These are phyloP conservation scores for Lentinus tigrinus DNA, from an alignment of 768 basidiomycete species.

Conservation along the genomic window DNA sequence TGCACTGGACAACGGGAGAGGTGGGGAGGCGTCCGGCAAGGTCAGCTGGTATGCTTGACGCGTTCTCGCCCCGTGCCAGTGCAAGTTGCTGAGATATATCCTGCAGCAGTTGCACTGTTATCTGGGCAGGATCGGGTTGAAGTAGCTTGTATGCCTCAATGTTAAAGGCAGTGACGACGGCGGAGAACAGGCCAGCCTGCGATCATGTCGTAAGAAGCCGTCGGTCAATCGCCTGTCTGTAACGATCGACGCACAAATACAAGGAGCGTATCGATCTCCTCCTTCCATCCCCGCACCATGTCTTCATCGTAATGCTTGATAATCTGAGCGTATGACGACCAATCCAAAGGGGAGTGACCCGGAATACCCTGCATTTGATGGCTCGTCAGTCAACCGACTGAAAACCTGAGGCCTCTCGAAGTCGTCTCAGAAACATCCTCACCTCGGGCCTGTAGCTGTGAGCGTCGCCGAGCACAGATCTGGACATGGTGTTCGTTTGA, in stretches of 20 bases:
- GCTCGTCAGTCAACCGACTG: too few relatives aligned
- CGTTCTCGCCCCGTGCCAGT: too few relatives aligned
- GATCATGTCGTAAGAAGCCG: not conserved
- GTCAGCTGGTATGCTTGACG: not conserved
- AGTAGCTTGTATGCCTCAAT: constrained; percentile 20
- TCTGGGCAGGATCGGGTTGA: constrained; percentile 1
- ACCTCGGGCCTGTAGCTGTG: too few relatives aligned
- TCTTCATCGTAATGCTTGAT: constrained; percentile 1
- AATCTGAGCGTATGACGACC: not conserved
- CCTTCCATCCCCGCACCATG: constrained; percentile 20
- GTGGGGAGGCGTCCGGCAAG: not conserved
- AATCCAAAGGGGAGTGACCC: not conserved
- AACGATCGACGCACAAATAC: constrained; percentile 21
- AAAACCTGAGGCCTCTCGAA: too few relatives aligned
- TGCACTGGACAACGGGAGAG: not conserved
- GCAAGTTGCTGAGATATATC: not conserved
- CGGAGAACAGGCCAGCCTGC: constrained; percentile 27
- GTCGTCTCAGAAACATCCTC: too few relatives aligned
- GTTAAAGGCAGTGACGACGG: constrained; percentile 24
- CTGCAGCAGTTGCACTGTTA: not conserved
- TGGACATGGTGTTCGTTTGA: too few relatives aligned
- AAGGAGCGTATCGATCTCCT: constrained; percentile 25
- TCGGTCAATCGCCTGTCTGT: not conserved
- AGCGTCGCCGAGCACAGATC: too few relatives aligned
- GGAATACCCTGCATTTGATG: too few relatives aligned